These are phyloP conservation scores for Hyaloperonospora arabidopsidis DNA, from an alignment of 352 stramenopile species.

Conservation along the genomic window DNA sequence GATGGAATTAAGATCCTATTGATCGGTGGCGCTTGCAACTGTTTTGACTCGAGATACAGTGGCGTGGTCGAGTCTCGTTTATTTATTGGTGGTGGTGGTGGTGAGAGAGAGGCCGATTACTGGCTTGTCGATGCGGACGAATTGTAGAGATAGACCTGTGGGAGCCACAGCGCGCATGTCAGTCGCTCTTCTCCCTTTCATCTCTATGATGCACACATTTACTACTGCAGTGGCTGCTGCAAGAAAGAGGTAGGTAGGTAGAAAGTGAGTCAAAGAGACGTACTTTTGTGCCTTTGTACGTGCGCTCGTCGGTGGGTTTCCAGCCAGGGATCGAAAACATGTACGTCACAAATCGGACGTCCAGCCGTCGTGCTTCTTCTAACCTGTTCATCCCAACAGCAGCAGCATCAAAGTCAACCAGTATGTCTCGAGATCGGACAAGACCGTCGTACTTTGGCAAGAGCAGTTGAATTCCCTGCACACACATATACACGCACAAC, in stretches of 20 bases:
- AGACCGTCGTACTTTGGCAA: conserved; percentile 70
- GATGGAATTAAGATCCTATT: too few species aligned
- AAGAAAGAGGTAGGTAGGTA: background rate
- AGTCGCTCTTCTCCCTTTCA: too few species aligned
- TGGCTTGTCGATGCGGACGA: conserved; percentile 7
- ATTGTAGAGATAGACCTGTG: conserved; percentile 62
- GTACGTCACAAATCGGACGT: conserved; percentile 74
- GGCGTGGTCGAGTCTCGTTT: too few species aligned
- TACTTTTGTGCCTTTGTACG: conserved; percentile 85
- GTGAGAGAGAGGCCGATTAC: conserved; percentile 5
- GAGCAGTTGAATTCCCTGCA: conserved; percentile 58
- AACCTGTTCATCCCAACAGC: conserved; percentile 30
- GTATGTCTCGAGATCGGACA: background rate
- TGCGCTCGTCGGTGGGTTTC: conserved; percentile 39
- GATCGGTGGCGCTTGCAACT: too few species aligned
- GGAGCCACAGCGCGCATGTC: too few species aligned
- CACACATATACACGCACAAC: background rate
- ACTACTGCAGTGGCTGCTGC: too few species aligned
- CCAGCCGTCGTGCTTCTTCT: conserved; percentile 47
- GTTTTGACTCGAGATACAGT: too few species aligned
- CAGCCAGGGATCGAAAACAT: conserved; percentile 78
- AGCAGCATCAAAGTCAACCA: background rate
- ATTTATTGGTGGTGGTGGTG: too few species aligned
- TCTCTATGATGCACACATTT: too few species aligned
- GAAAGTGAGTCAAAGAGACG: background rate